These are phyloP conservation scores for Wickerhamiella cacticola DNA, from an alignment of 805 yeast genomes.

Conservation along the genomic window DNA sequence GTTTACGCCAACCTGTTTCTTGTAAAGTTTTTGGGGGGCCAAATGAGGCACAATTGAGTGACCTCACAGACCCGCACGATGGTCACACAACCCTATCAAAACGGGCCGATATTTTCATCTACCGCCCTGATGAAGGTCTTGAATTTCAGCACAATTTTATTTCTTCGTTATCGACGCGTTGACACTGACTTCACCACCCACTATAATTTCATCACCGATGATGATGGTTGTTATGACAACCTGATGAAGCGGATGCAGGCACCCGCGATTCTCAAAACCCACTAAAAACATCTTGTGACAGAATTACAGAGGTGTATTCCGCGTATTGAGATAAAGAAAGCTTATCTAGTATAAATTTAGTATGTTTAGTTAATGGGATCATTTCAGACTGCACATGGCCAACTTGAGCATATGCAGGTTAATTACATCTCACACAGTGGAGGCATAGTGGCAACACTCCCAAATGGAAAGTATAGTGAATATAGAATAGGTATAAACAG, in stretches of 20 bases:
- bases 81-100: neutral
- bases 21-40: neutral
- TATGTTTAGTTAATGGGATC: neutral
- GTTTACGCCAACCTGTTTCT: neutral
- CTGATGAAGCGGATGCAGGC: slow-evolving; percentile 2
- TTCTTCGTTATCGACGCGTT: neutral
- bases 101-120: neutral
- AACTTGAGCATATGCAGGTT: neutral
- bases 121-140: neutral
- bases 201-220: neutral
- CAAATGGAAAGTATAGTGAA: neutral
- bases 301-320: neutral
- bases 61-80: too few species aligned
- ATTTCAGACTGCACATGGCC: neutral
- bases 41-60: too few species aligned
- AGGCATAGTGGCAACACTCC: neutral
- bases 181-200: too few species aligned
- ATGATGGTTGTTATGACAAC: slow-evolving; percentile 6
- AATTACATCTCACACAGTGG: neutral
- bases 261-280: neutral
- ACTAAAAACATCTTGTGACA: too few species aligned
- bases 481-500: neutral
- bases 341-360: too few species aligned
- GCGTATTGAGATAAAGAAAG: neutral
- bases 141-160: neutral